Evolutionary conservation across 2,329 filamentous ascomycete genomes (phyloP), one percentile per base, ranked within the genome.

Genomic region (Pseudogymnoascus sp.): DNA sequence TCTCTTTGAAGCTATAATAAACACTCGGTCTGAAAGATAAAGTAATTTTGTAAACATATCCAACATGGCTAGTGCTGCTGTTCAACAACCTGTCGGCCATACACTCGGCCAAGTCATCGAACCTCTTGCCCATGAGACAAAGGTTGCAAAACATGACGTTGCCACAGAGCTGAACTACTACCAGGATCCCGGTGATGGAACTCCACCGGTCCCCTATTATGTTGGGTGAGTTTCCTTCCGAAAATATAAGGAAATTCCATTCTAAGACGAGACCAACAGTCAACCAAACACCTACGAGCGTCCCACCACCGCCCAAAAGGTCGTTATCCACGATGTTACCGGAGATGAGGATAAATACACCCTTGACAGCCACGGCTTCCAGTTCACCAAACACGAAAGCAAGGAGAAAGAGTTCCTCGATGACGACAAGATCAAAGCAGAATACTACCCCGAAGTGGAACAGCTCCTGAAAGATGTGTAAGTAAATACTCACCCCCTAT

Each of bases 401-500:
- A 76, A 81, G 43, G 78, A 82, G 69, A 78, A 75, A 7, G 80
- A 83, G 46, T 95, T 93, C 74, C 75, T 75, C 6, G 84, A 89
- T 73, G 87, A 91, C 70, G 82, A 79, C 19, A 83, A 82, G 66
- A 89, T 96, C 75, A 75, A 82, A 70, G 69, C 76, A 0, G 80
- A 84, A 62, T 96, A 96, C 80, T 96, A 96, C 77, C 88, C 90
- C 0, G 91, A 96, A 73, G 83, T 96, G 6, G 87, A 91, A 75
- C 71, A 80, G 50, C 78, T 96, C 12, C 78, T 96, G 1, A 78
- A 91, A 4, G 76, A 83, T 14, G 16, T 64, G 41, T 63, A 22
- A 60, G 63, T 59, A 33, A 33, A 6, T 4, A 10, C 12, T 8
- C 33, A 35, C 12, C 6, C 8, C 26, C 22, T 33, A 7, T 16